A percentile compares a stretch with the other conserved stretches of the same genome.
Evolutionary conservation across 2,329 filamentous ascomycete genomes (phyloP).

Genomic region (Trichoderma koningii): DNA sequence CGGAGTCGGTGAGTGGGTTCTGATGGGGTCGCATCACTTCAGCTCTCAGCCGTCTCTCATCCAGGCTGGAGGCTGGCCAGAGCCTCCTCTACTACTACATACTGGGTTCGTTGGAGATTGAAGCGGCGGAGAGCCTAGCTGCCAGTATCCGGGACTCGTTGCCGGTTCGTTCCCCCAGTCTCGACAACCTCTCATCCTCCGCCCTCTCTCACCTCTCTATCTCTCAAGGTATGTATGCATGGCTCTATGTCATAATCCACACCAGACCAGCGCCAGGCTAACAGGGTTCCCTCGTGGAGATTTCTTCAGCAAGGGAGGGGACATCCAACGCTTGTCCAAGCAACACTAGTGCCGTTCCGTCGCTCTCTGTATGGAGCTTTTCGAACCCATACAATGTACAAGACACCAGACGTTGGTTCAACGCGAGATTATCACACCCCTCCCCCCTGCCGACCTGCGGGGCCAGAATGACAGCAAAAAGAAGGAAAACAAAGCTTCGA

Average conservation of each 20-base stretch:
- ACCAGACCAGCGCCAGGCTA: slow-evolving; percentile 13
- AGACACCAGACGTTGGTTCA: neutral
- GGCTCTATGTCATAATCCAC: slow-evolving; percentile 10
- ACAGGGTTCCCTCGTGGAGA: slow-evolving; percentile 27
- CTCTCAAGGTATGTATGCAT: too few relatives aligned
- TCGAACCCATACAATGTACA: neutral
- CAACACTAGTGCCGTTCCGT: neutral
- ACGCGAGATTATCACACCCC: slow-evolving; percentile 18
- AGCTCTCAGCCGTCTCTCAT: slow-evolving; percentile 11
- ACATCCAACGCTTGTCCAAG: neutral
- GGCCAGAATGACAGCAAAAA: neutral
- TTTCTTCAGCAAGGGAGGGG: slow-evolving; percentile 13
- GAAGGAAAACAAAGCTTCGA: slow-evolving; percentile 24
- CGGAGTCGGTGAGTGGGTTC: slow-evolving; percentile 15
- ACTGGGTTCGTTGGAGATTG: neutral
- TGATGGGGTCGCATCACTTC: slow-evolving; percentile 14
- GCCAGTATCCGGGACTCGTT: neutral
- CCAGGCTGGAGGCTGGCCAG: neutral
- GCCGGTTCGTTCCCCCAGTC: neutral
- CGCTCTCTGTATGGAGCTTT: neutral
- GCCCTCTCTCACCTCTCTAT: neutral
- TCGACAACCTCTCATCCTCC: neutral
- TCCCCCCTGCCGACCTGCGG: neutral
- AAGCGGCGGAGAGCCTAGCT: neutral
- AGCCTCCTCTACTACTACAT: neutral